Base-by-base conservation (phyloP, 306 rosid genomes). In the Macrotyloma uniflorum region DNA sequence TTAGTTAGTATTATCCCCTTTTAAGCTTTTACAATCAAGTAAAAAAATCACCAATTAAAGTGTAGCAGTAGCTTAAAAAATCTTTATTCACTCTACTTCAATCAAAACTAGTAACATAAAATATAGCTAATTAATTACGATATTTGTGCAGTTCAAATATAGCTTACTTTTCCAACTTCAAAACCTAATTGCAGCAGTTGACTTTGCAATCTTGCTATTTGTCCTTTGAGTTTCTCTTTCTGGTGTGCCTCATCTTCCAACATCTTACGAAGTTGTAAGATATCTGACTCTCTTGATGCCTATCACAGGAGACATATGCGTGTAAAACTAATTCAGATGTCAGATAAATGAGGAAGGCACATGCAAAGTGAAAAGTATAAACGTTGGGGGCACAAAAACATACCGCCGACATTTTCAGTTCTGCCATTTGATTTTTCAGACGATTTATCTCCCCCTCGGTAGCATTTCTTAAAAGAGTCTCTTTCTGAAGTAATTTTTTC, bases 401-500 rank as follows among this genome's bases (percentile, higher is more conserved):
- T 73, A 90, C 98, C 93, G 91, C 98, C 12, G 89, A 84, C 83
- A 82, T 88, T 85, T 88, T 89, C 81, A 86, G 86, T 64, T 85
- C 89, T 73, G 90, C 20, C 62, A 89, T 79, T 81, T 89, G 96
- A 84, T 15, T 85, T 79, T 88, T 89, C 23, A 93, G 93, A 83
- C 49, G 85, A 46, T 72, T 78, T 74, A 73, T 80, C 83, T 93
- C 98, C 85, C 84, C 90, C 77, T 91, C 96, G 13, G 91, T 88
- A 50, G 85, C 83, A 86, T 89, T 91, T 86, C 93, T 85, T 55
- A 70, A 67, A 75, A 79, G 79, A n/a, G 83, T 76, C 80, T 93
- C 98, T 73, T 76, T 87, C 82, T 88, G 89, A 80, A 88, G 86
- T 79, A 80, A 38, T 72, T 83, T 85, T 78, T 74, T 88, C 69